Evolutionary conservation across 352 stramenopile genomes (phyloP), one percentile per base, ranked within the genome.

Genomic region (Phytophthora sp.): DNA sequence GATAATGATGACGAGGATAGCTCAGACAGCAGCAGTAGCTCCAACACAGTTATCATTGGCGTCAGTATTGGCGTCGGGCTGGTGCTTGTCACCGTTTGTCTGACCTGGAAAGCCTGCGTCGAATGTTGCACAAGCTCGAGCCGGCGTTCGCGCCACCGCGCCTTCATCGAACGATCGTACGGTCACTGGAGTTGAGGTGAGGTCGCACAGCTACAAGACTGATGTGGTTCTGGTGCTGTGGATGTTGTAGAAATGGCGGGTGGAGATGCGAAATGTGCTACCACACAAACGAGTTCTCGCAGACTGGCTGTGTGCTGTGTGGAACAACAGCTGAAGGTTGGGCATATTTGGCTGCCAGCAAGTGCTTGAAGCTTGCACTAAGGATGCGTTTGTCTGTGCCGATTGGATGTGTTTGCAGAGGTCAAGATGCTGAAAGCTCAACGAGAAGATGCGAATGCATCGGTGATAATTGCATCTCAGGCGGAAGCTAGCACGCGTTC

Each of bases 201-300:
- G n/a, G n/a, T n/a, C n/a, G n/a, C n/a, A n/a, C n/a, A 39, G 55
- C 32, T 27, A 18, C 21, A 18, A 23, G 38, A 48, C 27, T 60
- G 43, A 54, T 54, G 23, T 51, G 38, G 23, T 62, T 52, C 27
- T 23, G 52, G 37, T 62, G 48, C 34, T 52, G 15, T 46, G 32
- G 11, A 26, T 50, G 32, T 49, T 62, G 37, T 53, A 85, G 77
- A 63, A 63, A 72, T 46, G 37, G 59, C n/a, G 72, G 66, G 15
- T 87, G 77, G 79, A 74, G 57, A 44, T 91, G 82, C 30, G 46
- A 63, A 15, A 60, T 88, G 17, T 91, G 82, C 49, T 79, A 78
- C 45, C 82, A 91, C 42, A 55, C 61, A 11, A 91, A 91, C 46
- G 75, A 89, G 44, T 62, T 63, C 13, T 72, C 62, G 5, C 73